Percentiles rank a stretch among this genome's conserved stretches.
Conservation (phyloP, 202 grass and related monocot genomes). For the Panicum virgatum region DNA sequence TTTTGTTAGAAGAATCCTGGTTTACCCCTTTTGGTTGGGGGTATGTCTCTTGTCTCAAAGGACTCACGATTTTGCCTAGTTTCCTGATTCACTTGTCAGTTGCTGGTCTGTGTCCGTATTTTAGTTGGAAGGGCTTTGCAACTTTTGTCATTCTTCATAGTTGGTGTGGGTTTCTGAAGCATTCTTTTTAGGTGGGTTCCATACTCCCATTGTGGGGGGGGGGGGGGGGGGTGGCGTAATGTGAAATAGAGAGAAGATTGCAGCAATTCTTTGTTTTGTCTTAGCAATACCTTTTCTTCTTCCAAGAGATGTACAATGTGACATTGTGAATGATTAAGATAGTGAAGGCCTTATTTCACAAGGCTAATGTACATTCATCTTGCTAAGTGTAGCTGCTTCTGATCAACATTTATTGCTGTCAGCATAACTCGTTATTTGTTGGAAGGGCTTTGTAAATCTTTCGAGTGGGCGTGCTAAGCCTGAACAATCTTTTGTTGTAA, state of each 20-base stretch:
- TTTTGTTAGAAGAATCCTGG: slow-evolving; percentile 51
- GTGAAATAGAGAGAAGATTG: slow-evolving; percentile 45
- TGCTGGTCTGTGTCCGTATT: slow-evolving; percentile 67
- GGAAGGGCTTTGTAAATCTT: neutral
- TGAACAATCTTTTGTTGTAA: slow-evolving; percentile 1
- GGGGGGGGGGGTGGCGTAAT: slow-evolving; percentile 36
- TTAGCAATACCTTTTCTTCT: slow-evolving; percentile 38
- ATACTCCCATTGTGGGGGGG: neutral
- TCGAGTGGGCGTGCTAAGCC: neutral
- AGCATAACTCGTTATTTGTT: neutral
- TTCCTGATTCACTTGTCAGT: slow-evolving; percentile 50
- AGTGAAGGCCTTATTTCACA: slow-evolving; percentile 34
- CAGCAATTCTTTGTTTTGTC: slow-evolving; percentile 39
- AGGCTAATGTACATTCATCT: slow-evolving; percentile 20
- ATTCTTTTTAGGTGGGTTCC: slow-evolving; percentile 24
- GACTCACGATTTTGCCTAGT: slow-evolving; percentile 54
- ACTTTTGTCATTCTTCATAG: slow-evolving; percentile 37
- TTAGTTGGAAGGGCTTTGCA: slow-evolving; percentile 67
- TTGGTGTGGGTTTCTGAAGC: slow-evolving; percentile 32
- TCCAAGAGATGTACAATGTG: slow-evolving; percentile 44
- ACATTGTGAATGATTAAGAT: slow-evolving; percentile 47
- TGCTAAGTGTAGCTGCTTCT: slow-evolving; percentile 22
- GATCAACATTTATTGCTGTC: neutral
- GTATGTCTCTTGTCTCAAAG: slow-evolving; percentile 45
- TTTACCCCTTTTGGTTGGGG: slow-evolving; percentile 33